A percentile compares a stretch with the other conserved stretches of the same genome.
Evolutionary conservation across 2,329 filamentous ascomycete species (phyloP).

Genomic region (Talaromyces sp.): DNA sequence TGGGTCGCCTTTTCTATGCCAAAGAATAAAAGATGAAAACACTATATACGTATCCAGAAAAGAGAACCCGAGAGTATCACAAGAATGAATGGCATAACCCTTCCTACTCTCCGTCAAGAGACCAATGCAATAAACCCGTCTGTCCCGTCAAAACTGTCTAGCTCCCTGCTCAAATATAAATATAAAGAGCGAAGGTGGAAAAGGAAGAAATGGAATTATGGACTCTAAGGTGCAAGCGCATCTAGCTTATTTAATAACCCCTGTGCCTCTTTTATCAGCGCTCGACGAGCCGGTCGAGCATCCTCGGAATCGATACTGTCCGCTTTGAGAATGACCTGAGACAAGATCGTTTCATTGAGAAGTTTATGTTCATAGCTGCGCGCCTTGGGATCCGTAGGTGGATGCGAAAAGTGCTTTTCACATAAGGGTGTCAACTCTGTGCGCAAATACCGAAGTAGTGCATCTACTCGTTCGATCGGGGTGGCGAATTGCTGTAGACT

Average conservation of each 20-base stretch:
- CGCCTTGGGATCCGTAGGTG: slow-evolving; percentile 41
- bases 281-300: slow-evolving; percentile 50
- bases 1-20: not conserved
- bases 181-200: not conserved
- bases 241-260: slow-evolving; percentile 41
- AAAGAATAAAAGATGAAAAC: not conserved
- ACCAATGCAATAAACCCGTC: not conserved
- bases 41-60: not conserved
- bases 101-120: not conserved
- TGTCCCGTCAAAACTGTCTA: not conserved
- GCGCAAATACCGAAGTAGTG: slow-evolving; percentile 39
- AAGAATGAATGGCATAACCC: not conserved
- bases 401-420: slow-evolving; percentile 38
- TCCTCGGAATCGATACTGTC: slow-evolving; percentile 70
- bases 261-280: slow-evolving; percentile 46
- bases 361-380: slow-evolving; percentile 46
- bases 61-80: not conserved
- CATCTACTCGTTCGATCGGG: slow-evolving; percentile 40
- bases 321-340: slow-evolving; percentile 53
- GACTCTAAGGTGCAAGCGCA: slow-evolving; percentile 24
- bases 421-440: slow-evolving; percentile 40
- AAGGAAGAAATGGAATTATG: not conserved
- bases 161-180: no score
- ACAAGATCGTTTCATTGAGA: slow-evolving; percentile 45
- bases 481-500: slow-evolving; percentile 35